Evolutionary conservation across 2,329 filamentous ascomycete genomes (phyloP).

Genomic region (Calonectria honghensis): DNA sequence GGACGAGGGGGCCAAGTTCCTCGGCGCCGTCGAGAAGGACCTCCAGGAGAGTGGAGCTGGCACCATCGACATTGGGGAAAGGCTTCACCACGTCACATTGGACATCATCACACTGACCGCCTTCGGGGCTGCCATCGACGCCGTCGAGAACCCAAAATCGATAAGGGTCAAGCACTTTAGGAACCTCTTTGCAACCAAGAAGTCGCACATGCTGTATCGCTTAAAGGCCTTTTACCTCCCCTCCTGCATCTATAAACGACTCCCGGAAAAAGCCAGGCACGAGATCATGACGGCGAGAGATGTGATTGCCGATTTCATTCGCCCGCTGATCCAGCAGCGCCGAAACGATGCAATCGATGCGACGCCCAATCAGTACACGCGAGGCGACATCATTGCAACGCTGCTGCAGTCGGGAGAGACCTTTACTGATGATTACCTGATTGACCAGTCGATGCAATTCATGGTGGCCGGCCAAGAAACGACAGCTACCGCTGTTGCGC

Average conservation of each 20-base stretch:
- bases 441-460: conserved; percentile 36
- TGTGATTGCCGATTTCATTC: conserved; percentile 41
- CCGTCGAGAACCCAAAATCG: conserved; percentile 37
- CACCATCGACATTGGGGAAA: conserved; percentile 68
- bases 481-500: conserved; percentile 32
- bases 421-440: conserved; percentile 41
- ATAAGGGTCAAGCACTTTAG: conserved; percentile 39
- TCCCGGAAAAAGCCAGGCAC: conserved; percentile 36
- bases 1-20: conserved; percentile 39
- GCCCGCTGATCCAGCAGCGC: conserved; percentile 41
- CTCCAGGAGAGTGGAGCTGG: conserved; percentile 27
- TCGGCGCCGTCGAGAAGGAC: conserved; percentile 38
- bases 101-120: conserved; percentile 70
- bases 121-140: conserved; percentile 42
- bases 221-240: conserved; percentile 35
- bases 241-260: conserved; percentile 36
- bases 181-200: conserved; percentile 42
- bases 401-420: conserved; percentile 40
- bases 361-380: conserved; percentile 31
- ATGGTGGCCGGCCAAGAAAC: conserved; percentile 36
- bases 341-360: conserved; percentile 25
- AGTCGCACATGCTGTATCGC: conserved; percentile 35
- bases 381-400: conserved; percentile 41
- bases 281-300: conserved; percentile 40
- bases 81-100: conserved; percentile 68